Base-by-base conservation (phyloP, 2,329 filamentous ascomycete species). In the Clonostachys rosea region DNA sequence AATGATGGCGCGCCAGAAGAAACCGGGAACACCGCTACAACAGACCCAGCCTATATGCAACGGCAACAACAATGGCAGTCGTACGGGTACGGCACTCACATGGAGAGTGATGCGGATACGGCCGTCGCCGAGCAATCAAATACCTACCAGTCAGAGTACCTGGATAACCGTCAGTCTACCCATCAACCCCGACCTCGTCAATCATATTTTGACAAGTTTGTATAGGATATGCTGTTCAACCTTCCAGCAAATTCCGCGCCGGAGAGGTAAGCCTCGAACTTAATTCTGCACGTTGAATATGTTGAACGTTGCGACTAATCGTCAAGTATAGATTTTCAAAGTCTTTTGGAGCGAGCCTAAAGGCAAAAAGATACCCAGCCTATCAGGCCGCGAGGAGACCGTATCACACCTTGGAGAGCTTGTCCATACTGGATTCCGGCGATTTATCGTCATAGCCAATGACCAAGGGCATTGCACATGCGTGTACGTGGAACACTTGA, bases 391-490 rank as follows among this genome's bases (percentile, higher is more conserved):
- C 66, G 66, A 34, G 58, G 59, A 34, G 61, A 61, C 41, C 59
- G 62, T 13, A 64, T 65, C 9, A 62, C 59, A 35, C 7, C 33
- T 42, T 6, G 33, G 17, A 13, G 33, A 47, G 3, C 18, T 44
- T 13, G 73, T 79, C 40, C 75, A 75, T 49, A 62, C 73, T 16
- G 74, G 75, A 1, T 72, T 77, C 46, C 70, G 78, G 5, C 73
- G 78, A 5, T 82, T 81, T 47, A 73, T 83, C 39, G 71, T 82
- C 5, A 65, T 80, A 14, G 69, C 64, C 2, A 76, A 71, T 43
- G 71, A 76, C 24, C 64, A 69, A 16, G 78, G 78, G 3, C 74
- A 80, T 50, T 77, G 73, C 50, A 73, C 69, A 20, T 81, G 78
- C 65, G 74, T 82, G 77, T 81, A 69, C 67, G 74, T 59, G 10